Evolutionary conservation across 371 early-diverging fungal genomes (phyloP), one percentile per base, ranked within the genome.

Genomic region (Mucor racemosus): DNA sequence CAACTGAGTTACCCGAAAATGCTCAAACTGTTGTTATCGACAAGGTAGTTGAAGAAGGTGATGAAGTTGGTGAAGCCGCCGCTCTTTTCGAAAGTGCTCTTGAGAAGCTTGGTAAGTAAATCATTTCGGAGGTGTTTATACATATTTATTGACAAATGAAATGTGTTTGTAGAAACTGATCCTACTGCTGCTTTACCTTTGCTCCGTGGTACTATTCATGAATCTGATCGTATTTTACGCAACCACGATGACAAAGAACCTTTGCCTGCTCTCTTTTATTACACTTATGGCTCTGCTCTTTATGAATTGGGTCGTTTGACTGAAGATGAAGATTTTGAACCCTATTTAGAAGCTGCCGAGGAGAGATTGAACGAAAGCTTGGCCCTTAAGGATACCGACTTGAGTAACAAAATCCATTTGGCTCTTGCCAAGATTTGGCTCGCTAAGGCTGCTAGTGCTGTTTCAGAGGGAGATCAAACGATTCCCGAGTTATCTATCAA

Each of bases 201-300:
- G 8, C 60, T 88, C 50, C 85, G 88, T 33, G 88, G 88, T 15
- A 84, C 86, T 0, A 80, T 88, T 62, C 86, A 88, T 62, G 88
- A 88, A 61, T 86, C 85, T 13, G 88, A 88, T 59, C 76, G 88
- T 48, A 88, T 88, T 68, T 62, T 86, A 17, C 86, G 88, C 10
- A 88, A 88, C 70, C 81, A 83, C 73, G 68, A 71, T 34, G 61
- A 54, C 3, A 65, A 70, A 10, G 67, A 70, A 0, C 64, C 75
- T n/a, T 68, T 78, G 3, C 84, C 86, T 17, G 67, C 80, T 13
- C 66, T 76, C 19, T 86, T 86, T 67, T 81, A 88, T 59, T 81
- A 77, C 11, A 82, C 82, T 8, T 88, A 88, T 33, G 88, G 86
- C 2, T 82, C 84, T 3, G 86, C 86, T 3, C 64, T 88, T 31